Percentiles rank a stretch among this genome's conserved stretches.
These are phyloP conservation scores for Trichoderma endophyticum DNA, from an alignment of 2,329 filamentous ascomycete genomes.

Conservation along the genomic window DNA sequence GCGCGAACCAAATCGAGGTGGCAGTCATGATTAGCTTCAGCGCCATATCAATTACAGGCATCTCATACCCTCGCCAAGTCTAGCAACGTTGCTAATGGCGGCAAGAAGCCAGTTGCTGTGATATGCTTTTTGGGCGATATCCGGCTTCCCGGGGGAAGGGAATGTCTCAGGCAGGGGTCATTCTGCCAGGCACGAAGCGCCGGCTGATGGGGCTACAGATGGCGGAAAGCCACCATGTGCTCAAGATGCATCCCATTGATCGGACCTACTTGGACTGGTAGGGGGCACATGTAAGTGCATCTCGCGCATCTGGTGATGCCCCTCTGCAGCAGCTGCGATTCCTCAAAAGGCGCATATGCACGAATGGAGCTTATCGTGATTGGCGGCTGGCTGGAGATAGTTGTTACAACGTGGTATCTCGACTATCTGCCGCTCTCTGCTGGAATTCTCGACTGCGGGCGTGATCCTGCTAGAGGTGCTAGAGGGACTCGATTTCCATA, in stretches of 20 bases:
- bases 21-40: background rate
- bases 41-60: background rate
- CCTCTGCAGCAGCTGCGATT: background rate
- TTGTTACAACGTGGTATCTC: conserved; percentile 4
- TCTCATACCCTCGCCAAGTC: conserved; percentile 7
- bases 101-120: background rate
- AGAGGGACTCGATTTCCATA: background rate
- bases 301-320: background rate
- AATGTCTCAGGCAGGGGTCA: background rate
- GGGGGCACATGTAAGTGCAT: background rate
- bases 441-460: background rate
- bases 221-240: background rate
- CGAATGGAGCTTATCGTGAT: background rate
- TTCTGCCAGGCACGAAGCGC: background rate
- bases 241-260: background rate
- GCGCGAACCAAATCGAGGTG: background rate
- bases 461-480: background rate
- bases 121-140: background rate
- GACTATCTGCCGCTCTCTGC: background rate
- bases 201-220: background rate
- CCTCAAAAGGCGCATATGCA: background rate
- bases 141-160: background rate
- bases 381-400: background rate
- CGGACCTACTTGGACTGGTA: background rate
- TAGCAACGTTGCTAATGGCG: conserved; percentile 18